Evolutionary conservation across 805 yeast genomes (phyloP).

Genomic region (Metschnikowia amazonensis): DNA sequence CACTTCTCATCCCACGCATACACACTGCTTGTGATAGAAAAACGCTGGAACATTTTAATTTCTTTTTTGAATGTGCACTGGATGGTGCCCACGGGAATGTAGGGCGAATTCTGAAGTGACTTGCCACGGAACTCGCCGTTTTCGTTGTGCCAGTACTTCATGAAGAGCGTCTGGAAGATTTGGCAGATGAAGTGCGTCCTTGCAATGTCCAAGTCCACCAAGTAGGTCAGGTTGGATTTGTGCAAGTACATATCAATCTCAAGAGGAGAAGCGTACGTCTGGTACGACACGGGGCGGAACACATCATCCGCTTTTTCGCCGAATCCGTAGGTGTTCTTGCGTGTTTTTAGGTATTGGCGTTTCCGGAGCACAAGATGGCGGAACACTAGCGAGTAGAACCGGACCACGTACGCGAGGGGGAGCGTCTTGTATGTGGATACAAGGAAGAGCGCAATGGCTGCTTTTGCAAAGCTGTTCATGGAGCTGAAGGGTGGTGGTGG

Average conservation of each 20-base stretch:
- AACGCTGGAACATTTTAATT: constrained; percentile 61
- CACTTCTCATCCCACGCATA: constrained; percentile 87
- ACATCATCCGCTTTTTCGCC: constrained; percentile 24
- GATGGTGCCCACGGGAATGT: constrained; percentile 74
- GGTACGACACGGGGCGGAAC: constrained; percentile 43
- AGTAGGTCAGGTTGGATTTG: constrained; percentile 84
- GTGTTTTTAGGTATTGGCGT: constrained; percentile 18
- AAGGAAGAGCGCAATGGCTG: constrained; percentile 19
- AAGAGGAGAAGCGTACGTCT: constrained; percentile 63
- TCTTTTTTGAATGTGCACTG: constrained; percentile 67
- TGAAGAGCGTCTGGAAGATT: constrained; percentile 55
- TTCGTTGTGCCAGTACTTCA: constrained; percentile 39
- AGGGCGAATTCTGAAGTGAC: constrained; percentile 44
- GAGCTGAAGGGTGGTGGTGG: neutral
- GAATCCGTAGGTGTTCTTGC: constrained; percentile 33
- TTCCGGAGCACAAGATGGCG: constrained; percentile 40
- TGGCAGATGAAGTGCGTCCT: constrained; percentile 60
- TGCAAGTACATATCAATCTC: constrained; percentile 87
- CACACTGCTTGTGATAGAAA: constrained; percentile 53
- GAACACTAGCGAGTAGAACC: constrained; percentile 53
- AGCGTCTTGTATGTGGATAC: constrained; percentile 55
- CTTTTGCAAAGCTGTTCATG: constrained; percentile 4
- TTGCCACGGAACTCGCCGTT: constrained; percentile 29
- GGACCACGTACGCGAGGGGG: constrained; percentile 61
- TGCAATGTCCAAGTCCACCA: constrained; percentile 74